phyloP scores from a whole-genome alignment of 148 eudicot species.

The Tetragonia tetragonoides region DNA sequence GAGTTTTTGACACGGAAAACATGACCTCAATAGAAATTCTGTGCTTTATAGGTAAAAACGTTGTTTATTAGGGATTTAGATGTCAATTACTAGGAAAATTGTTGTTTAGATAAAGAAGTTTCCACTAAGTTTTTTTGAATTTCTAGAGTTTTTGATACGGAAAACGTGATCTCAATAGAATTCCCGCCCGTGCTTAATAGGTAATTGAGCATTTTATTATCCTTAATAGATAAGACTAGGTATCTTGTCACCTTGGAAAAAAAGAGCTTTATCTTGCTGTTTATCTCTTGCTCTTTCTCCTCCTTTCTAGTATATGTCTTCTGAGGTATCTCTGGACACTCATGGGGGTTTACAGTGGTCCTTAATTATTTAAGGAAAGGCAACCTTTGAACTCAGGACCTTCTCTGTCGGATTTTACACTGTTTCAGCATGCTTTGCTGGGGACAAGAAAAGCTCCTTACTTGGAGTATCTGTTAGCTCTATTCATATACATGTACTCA shows the following conservation, averaged over 20 bases:
- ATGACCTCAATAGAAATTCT: too few species aligned
- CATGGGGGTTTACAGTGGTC: slow-evolving; percentile 25
- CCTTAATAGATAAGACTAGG: background rate
- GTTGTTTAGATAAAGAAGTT: too few species aligned
- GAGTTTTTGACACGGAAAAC: too few species aligned
- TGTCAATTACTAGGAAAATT: too few species aligned
- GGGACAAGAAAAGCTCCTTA: slow-evolving; percentile 16
- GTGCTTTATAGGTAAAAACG: too few species aligned
- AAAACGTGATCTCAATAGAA: too few species aligned
- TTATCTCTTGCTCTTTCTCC: background rate
- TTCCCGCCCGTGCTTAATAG: too few species aligned
- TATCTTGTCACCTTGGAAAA: slow-evolving; percentile 15
- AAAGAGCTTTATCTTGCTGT: background rate
- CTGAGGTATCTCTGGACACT: background rate
- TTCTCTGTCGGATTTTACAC: slow-evolving; percentile 22
- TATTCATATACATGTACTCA: slow-evolving; percentile 4
- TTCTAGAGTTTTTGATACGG: too few species aligned
- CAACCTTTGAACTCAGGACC: slow-evolving; percentile 34
- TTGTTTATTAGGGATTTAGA: too few species aligned
- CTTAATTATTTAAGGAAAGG: slow-evolving; percentile 25
- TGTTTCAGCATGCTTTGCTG: slow-evolving; percentile 30
- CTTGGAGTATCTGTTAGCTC: background rate
- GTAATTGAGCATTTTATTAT: background rate
- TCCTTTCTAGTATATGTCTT: slow-evolving; percentile 5
- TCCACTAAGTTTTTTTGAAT: too few species aligned